A percentile compares a stretch with the other conserved stretches of the same genome.
Conservation (phyloP, 2,329 filamentous ascomycete genomes). For the Dothideomycetes sp. region DNA sequence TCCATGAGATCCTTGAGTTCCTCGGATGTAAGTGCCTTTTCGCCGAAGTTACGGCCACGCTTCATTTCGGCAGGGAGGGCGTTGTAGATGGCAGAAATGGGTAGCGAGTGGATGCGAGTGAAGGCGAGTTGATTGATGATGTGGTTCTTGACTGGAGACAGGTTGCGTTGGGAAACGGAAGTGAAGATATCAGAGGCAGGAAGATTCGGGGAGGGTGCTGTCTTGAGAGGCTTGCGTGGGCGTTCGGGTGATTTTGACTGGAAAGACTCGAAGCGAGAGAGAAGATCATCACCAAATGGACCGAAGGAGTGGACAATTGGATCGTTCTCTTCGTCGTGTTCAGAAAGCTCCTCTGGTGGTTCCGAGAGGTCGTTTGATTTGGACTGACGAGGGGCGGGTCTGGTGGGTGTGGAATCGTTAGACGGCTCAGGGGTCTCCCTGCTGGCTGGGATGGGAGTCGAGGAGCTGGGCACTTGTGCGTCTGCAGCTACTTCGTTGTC, state of each 20-base stretch:
- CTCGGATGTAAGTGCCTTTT: constrained; percentile 42
- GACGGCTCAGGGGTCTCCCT: background rate
- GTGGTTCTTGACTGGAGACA: constrained; percentile 62
- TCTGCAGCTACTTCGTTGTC: constrained; percentile 48
- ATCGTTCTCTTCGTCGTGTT: constrained; percentile 89
- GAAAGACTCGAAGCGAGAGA: constrained; percentile 74
- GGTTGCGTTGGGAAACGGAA: constrained; percentile 19
- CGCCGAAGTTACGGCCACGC: constrained; percentile 28
- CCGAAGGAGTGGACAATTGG: constrained; percentile 88
- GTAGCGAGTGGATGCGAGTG: constrained; percentile 83
- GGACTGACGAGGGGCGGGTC: background rate
- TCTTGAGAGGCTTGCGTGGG: constrained; percentile 26
- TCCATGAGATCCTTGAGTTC: constrained; percentile 66
- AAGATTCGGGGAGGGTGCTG: constrained; percentile 21
- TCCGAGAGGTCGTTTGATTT: constrained; percentile 16
- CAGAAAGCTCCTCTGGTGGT: constrained; percentile 54
- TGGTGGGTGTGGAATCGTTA: constrained; percentile 5
- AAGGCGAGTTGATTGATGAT: constrained; percentile 92
- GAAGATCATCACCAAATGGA: constrained; percentile 76
- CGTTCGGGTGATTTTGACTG: constrained; percentile 54
- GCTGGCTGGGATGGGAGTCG: constrained; percentile 12
- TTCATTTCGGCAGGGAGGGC: constrained; percentile 59
- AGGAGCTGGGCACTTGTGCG: constrained; percentile 31
- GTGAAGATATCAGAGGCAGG: constrained; percentile 12
- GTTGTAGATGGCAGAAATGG: constrained; percentile 78